phyloP scores from a whole-genome alignment of 2,329 filamentous ascomycete species.

The Penicillium italicum region DNA sequence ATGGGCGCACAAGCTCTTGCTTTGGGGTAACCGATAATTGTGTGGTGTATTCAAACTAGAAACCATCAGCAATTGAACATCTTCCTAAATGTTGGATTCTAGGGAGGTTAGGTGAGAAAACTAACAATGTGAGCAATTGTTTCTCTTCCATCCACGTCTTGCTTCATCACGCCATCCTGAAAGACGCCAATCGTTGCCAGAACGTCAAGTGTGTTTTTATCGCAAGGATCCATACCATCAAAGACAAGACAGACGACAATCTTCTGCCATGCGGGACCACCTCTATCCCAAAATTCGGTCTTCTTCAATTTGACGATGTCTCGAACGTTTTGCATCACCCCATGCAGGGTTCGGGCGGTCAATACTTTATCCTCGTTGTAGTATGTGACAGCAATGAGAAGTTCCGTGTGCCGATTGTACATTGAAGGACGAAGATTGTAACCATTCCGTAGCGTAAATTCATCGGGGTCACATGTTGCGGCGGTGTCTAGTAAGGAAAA shows the following conservation, averaged over 20 bases:
- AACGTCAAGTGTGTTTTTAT: conserved; percentile 88
- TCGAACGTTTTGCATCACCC: conserved; percentile 95
- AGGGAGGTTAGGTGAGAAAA: conserved; percentile 1
- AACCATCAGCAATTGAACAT: conserved; percentile 10
- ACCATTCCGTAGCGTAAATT: conserved; percentile 95
- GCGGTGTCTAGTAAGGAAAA: conserved; percentile 63
- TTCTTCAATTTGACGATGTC: conserved; percentile 97
- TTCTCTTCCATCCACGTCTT: conserved; percentile 90
- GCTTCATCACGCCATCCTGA: conserved; percentile 96
- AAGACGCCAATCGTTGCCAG: conserved; percentile 89
- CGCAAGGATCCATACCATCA: conserved; percentile 91
- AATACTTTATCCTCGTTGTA: conserved; percentile 97
- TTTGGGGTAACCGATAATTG: conserved; percentile 90
- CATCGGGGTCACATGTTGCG: conserved; percentile 91
- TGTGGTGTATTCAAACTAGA: conserved; percentile 86
- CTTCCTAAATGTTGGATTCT: neutral
- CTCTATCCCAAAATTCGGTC: conserved; percentile 98
- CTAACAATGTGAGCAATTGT: conserved; percentile 78
- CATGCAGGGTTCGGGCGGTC: conserved; percentile 81
- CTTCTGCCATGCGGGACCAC: conserved; percentile 95
- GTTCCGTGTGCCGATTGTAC: conserved; percentile 95
- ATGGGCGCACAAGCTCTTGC: conserved; percentile 87
- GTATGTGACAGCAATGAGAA: conserved; percentile 93
- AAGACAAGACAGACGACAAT: conserved; percentile 95
- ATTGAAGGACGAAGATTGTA: conserved; percentile 94